These are phyloP conservation scores for Trypethelium eluteriae DNA, from an alignment of 495 filamentous ascomycete genomes.

Conservation along the genomic window DNA sequence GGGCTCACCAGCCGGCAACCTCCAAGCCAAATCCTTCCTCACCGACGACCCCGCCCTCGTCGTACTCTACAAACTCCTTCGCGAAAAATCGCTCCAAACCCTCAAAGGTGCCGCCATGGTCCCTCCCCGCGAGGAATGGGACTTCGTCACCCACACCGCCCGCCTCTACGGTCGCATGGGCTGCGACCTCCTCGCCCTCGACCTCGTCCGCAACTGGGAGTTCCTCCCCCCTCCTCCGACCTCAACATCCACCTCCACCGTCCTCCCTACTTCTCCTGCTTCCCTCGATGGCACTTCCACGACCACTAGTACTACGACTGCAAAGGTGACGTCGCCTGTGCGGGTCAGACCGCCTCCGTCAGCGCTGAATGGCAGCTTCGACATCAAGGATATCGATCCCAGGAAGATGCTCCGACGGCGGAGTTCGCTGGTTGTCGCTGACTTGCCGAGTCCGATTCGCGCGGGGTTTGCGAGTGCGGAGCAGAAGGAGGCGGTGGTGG, in stretches of 20 bases:
- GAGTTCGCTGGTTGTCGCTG: constrained; percentile 72
- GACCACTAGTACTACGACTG: not conserved
- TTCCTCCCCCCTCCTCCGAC: constrained; percentile 41
- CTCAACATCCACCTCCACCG: constrained; percentile 13
- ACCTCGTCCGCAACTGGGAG: constrained; percentile 75
- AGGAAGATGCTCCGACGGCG: constrained; percentile 61
- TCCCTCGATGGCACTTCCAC: not conserved
- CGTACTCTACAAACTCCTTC: constrained; percentile 76
- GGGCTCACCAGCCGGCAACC: constrained; percentile 43
- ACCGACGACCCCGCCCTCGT: constrained; percentile 85
- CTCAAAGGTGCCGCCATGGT: constrained; percentile 76
- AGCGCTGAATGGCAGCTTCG: constrained; percentile 26
- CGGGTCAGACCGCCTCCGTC: not conserved
- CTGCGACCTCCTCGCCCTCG: constrained; percentile 84
- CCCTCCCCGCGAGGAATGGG: constrained; percentile 73
- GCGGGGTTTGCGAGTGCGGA: constrained; percentile 9
- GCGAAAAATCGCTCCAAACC: constrained; percentile 78
- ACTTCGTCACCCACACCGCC: constrained; percentile 83
- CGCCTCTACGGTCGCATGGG: constrained; percentile 90
- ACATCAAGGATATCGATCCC: constrained; percentile 43
- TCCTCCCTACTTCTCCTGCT: not conserved
- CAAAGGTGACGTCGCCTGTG: constrained; percentile 20
- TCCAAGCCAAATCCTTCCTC: constrained; percentile 69
- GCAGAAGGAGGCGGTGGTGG: constrained; percentile 4
- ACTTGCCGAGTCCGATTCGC: constrained; percentile 47